Percentiles rank a stretch among this genome's conserved stretches.
Evolutionary conservation across 495 filamentous ascomycete genomes (phyloP).

Genomic region (Xylaria scruposa): DNA sequence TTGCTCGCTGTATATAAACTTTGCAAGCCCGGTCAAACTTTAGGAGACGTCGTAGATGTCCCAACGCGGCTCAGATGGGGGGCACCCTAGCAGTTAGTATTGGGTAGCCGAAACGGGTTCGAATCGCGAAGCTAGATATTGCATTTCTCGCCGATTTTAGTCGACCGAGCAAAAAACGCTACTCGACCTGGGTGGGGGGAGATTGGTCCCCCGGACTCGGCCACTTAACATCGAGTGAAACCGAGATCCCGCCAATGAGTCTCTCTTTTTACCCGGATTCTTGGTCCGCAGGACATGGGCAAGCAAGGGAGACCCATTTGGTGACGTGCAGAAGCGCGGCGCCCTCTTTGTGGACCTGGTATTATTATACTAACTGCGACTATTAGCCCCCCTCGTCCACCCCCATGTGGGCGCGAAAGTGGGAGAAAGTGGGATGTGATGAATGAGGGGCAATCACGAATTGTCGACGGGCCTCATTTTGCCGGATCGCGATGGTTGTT

Average conservation of each 20-base stretch:
- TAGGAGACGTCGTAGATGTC: not conserved
- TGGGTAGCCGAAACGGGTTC: not conserved
- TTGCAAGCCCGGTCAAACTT: not conserved
- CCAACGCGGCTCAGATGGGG: not conserved
- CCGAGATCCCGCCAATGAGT: slow-evolving; percentile 18
- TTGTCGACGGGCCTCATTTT: slow-evolving; percentile 34
- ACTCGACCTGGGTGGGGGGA: not conserved
- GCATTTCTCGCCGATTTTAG: slow-evolving; percentile 28
- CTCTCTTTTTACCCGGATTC: slow-evolving; percentile 17
- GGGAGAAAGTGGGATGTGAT: not conserved
- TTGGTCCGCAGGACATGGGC: not conserved
- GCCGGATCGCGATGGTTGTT: slow-evolving; percentile 30
- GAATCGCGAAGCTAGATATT: not conserved
- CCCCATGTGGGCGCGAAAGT: not conserved
- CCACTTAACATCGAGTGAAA: not conserved
- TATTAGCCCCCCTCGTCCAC: not conserved
- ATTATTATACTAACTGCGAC: not conserved
- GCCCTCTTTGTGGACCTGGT: not conserved
- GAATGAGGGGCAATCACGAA: slow-evolving; percentile 10
- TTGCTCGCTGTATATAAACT: not conserved
- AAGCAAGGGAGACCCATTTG: slow-evolving; percentile 2
- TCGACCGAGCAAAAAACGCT: not conserved
- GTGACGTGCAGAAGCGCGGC: slow-evolving; percentile 15
- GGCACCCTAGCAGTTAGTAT: not conserved
- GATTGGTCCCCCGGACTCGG: not conserved